These are phyloP conservation scores for Termitomyces sp. DNA, from an alignment of 768 basidiomycete genomes.

Conservation along the genomic window DNA sequence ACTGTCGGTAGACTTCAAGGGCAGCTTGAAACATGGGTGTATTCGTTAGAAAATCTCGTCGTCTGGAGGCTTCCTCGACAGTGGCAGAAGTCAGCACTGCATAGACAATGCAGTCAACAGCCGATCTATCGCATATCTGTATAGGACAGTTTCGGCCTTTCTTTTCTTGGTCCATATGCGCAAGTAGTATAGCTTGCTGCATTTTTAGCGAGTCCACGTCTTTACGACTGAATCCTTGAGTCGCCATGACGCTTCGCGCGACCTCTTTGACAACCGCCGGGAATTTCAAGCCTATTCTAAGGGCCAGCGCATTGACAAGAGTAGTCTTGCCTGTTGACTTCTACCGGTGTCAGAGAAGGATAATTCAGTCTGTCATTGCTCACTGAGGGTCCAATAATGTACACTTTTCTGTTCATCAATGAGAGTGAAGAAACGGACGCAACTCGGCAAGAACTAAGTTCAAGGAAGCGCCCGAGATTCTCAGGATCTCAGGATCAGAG, in stretches of 20 bases:
- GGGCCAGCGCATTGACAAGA: slow-evolving; percentile 46
- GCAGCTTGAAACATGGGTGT: slow-evolving; percentile 33
- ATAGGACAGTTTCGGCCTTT: slow-evolving; percentile 19
- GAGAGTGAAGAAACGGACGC: not conserved
- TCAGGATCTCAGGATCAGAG: slow-evolving; percentile 9
- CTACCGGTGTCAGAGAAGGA: not conserved
- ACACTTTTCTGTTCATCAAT: slow-evolving; percentile 23
- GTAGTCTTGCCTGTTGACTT: slow-evolving; percentile 70
- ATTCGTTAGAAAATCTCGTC: slow-evolving; percentile 27
- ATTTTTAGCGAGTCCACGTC: slow-evolving; percentile 47
- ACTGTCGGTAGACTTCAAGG: slow-evolving; percentile 36
- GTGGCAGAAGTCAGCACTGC: slow-evolving; percentile 40
- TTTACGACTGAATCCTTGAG: slow-evolving; percentile 45
- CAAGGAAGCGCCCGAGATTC: slow-evolving; percentile 12
- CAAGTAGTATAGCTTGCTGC: slow-evolving; percentile 58
- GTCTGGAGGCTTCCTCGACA: slow-evolving; percentile 27
- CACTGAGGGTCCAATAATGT: slow-evolving; percentile 50
- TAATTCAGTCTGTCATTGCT: slow-evolving; percentile 9
- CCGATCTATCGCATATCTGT: slow-evolving; percentile 58
- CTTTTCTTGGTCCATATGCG: slow-evolving; percentile 43
- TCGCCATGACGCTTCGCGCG: slow-evolving; percentile 51
- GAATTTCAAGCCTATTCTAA: slow-evolving; percentile 30
- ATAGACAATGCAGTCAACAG: slow-evolving; percentile 60
- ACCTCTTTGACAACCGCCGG: slow-evolving; percentile 51
- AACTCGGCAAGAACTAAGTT: slow-evolving; percentile 3